Percentiles rank a stretch among this genome's conserved stretches.
These are phyloP conservation scores for Abelmoschus esculentus DNA, from an alignment of 345 rosid genomes.

Conservation along the genomic window DNA sequence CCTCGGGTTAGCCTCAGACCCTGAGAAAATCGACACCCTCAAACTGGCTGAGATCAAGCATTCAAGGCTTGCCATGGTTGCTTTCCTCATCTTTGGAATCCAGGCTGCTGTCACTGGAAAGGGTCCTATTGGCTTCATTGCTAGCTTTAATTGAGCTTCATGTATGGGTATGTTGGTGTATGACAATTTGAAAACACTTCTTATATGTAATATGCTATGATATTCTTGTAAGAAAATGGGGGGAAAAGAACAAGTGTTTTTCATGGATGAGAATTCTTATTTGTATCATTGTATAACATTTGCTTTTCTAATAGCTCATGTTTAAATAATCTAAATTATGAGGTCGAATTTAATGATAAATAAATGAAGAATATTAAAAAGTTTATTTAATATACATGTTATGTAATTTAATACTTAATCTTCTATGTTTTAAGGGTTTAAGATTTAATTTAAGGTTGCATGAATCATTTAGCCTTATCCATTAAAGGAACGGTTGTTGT, in stretches of 20 bases:
- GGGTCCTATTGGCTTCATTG: conserved; percentile 75
- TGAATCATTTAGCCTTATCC: too few species aligned
- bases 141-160: conserved; percentile 37
- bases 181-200: background rate
- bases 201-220: background rate
- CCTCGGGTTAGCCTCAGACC: conserved; percentile 65
- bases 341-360: too few species aligned
- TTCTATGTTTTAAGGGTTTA: too few species aligned
- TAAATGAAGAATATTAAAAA: too few species aligned
- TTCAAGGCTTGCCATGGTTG: conserved; percentile 78
- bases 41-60: conserved; percentile 85
- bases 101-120: conserved; percentile 75
- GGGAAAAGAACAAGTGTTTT: background rate
- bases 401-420: too few species aligned
- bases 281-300: background rate
- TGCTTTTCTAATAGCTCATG: background rate
- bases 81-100: conserved; percentile 66
- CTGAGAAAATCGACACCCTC: conserved; percentile 52
- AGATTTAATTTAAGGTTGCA: too few species aligned
- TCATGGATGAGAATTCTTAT: background rate
- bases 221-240: background rate
- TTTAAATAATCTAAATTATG: background rate
- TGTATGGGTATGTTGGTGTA: background rate
- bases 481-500: too few species aligned
- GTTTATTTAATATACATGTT: too few species aligned